Conservation (phyloP, 2,329 filamentous ascomycete genomes). For the Calonectria crousiana region DNA sequence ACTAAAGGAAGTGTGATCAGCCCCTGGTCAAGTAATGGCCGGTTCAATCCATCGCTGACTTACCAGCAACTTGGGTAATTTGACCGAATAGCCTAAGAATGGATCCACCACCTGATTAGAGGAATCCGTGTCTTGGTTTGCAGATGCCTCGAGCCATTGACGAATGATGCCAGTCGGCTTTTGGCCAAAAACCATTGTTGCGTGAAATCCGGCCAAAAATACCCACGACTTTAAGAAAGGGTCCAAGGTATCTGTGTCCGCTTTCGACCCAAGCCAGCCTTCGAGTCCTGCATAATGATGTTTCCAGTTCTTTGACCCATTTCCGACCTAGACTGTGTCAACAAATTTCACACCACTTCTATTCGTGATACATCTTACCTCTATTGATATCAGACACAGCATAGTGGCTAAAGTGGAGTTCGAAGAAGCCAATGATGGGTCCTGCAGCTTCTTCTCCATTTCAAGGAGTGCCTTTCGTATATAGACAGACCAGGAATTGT, state of each 20-base stretch:
- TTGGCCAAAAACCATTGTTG: neutral
- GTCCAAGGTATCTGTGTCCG: neutral
- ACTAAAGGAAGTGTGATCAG: neutral
- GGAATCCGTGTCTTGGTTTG: neutral
- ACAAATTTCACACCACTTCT: neutral
- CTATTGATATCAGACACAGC: neutral
- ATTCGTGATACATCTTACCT: neutral
- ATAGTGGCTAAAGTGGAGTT: neutral
- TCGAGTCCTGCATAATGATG: slow-evolving; percentile 1
- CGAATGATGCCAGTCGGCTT: neutral
- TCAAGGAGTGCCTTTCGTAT: neutral
- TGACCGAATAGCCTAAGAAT: slow-evolving; percentile 3
- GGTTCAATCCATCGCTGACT: neutral
- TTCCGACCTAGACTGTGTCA: neutral
- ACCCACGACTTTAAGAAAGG: slow-evolving; percentile 7
- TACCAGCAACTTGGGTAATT: neutral
- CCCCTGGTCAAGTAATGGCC: neutral
- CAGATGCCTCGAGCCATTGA: neutral
- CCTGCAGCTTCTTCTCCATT: neutral
- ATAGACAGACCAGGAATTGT: neutral
- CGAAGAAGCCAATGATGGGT: neutral
- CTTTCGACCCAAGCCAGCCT: slow-evolving; percentile 1
- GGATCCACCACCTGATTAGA: neutral
- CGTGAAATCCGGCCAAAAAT: neutral
- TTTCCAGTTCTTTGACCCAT: slow-evolving; percentile 2